Conservation (phyloP, 2,329 filamentous ascomycete species). For the Zymoseptoria brevis region DNA sequence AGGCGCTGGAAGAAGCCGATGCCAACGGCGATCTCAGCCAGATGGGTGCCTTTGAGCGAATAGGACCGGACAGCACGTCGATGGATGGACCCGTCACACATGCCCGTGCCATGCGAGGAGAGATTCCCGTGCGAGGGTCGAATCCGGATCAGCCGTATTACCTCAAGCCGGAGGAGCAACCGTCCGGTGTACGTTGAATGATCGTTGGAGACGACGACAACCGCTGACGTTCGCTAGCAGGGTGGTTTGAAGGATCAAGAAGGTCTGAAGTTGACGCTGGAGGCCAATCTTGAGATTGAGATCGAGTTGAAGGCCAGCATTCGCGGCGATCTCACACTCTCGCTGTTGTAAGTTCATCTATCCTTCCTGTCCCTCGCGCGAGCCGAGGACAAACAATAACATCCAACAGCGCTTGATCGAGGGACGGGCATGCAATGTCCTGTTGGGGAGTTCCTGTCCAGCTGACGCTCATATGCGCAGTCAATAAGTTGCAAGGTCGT, state of each 20-base stretch:
- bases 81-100: constrained; percentile 51
- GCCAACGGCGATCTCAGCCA: constrained; percentile 41
- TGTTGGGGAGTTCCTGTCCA: not conserved
- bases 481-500: not conserved
- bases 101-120: constrained; percentile 46
- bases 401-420: not conserved
- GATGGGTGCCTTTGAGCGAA: constrained; percentile 48
- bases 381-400: not conserved
- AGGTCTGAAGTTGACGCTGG: constrained; percentile 62
- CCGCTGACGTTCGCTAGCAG: constrained; percentile 6
- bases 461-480: not conserved
- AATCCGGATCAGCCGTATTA: constrained; percentile 44
- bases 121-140: constrained; percentile 47
- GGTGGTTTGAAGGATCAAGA: constrained; percentile 47
- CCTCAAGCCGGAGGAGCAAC: constrained; percentile 20
- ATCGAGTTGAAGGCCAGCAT: constrained; percentile 81
- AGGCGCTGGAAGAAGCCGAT: constrained; percentile 45
- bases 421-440: not conserved
- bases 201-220: not conserved
- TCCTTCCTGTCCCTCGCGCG: not conserved
- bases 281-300: constrained; percentile 74
- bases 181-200: constrained; percentile 13
- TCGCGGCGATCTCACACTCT: constrained; percentile 73
- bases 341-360: constrained; percentile 58
- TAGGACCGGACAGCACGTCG: constrained; percentile 47